Evolutionary conservation across 208 protist species (phyloP).

Genomic region (Blechomonas ayalai): DNA sequence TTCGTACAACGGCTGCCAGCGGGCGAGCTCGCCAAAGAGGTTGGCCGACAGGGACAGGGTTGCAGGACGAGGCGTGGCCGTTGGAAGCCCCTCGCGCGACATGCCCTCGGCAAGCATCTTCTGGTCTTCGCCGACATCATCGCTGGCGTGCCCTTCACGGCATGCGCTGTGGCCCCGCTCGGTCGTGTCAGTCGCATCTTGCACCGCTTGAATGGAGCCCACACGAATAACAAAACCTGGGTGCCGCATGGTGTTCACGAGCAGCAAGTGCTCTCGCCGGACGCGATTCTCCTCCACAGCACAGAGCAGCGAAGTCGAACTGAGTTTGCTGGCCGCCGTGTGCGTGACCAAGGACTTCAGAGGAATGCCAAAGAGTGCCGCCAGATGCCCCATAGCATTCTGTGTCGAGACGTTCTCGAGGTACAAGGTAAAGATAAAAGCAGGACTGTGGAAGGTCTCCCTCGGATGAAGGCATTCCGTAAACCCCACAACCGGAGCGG

Average conservation of each 20-base stretch:
- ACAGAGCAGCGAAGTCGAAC: constrained; percentile 58
- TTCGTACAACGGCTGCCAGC: constrained; percentile 68
- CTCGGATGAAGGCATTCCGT: constrained; percentile 31
- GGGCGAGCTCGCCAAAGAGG: constrained; percentile 52
- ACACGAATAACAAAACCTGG: constrained; percentile 81
- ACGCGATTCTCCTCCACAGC: constrained; percentile 46
- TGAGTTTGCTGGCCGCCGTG: constrained; percentile 76
- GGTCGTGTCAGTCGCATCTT: constrained; percentile 8
- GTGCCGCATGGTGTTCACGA: constrained; percentile 83
- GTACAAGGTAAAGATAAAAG: constrained; percentile 77
- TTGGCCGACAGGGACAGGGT: too few relatives aligned
- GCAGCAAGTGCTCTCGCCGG: constrained; percentile 56
- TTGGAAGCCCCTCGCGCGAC: too few relatives aligned
- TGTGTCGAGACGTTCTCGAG: constrained; percentile 74
- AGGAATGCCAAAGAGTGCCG: constrained; percentile 57
- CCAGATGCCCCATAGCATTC: constrained; percentile 72
- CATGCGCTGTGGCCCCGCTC: too few relatives aligned
- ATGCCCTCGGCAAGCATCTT: too few relatives aligned
- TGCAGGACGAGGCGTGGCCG: too few relatives aligned
- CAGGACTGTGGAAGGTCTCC: constrained; percentile 17
- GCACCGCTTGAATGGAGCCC: constrained; percentile 46
- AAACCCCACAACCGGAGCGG: constrained; percentile 58
- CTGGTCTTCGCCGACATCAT: too few relatives aligned
- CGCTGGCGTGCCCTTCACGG: too few relatives aligned
- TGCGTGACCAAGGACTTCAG: constrained; percentile 47